Percentiles rank a stretch among this genome's conserved stretches.
These are phyloP conservation scores for Gastrolobium bilobum DNA, from an alignment of 306 rosid species.

Conservation along the genomic window DNA sequence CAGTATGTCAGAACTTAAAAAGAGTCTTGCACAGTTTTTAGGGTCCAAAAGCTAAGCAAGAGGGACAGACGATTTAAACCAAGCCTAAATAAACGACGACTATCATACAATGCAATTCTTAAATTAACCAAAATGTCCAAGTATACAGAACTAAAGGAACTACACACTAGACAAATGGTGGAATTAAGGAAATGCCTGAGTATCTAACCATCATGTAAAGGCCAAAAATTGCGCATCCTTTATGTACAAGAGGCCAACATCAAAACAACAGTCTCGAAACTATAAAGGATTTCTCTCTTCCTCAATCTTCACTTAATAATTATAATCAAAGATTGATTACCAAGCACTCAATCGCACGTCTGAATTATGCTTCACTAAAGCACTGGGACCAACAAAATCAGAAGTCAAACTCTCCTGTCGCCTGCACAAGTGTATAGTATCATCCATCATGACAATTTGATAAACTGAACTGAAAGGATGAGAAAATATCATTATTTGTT, in stretches of 20 bases:
- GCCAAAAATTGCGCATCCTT: constrained; percentile 72
- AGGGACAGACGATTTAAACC: constrained; percentile 1
- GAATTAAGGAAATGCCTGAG: constrained; percentile 60
- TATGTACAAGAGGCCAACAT: constrained; percentile 88
- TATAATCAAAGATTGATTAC: constrained; percentile 62
- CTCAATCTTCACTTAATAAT: constrained; percentile 64
- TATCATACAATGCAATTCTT: constrained; percentile 55
- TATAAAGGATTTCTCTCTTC: constrained; percentile 65
- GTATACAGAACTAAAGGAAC: constrained; percentile 64
- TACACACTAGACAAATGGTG: constrained; percentile 59
- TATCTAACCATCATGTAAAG: constrained; percentile 58
- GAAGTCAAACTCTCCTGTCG: constrained; percentile 97
- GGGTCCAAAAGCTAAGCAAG: constrained; percentile 5
- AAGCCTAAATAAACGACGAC: constrained; percentile 25
- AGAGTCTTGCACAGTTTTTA: not conserved
- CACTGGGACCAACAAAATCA: constrained; percentile 65
- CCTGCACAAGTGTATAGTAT: constrained; percentile 64
- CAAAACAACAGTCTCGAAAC: constrained; percentile 60
- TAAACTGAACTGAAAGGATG: constrained; percentile 36
- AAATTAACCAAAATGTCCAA: constrained; percentile 57
- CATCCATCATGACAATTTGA: constrained; percentile 32
- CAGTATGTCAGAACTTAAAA: not conserved
- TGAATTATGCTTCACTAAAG: constrained; percentile 53
- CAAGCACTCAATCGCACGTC: constrained; percentile 55
- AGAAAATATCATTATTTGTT: constrained; percentile 25